Base-by-base conservation (phyloP, 495 filamentous ascomycete species). In the Platismatia glauca region DNA sequence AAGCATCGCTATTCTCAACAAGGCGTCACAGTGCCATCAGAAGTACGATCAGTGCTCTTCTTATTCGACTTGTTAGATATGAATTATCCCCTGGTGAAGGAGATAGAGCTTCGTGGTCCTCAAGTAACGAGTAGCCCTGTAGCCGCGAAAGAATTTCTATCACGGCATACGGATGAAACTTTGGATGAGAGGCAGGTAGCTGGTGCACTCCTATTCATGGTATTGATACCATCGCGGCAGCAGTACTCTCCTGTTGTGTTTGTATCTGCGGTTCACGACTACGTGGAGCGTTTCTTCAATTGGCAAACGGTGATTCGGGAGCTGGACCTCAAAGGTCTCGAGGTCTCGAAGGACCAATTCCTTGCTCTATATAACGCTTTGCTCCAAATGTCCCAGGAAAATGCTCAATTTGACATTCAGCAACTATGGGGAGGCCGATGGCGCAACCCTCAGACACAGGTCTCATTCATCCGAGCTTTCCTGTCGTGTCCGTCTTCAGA, bases 341-440 rank as follows among this genome's bases (percentile, higher is more conserved):
- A 86, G 61, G 80, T 99, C 34, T 84, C 89, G 9, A 81, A 86
- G 31, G 76, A 79, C 22, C 94, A 96, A 64, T 95, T 99, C 63
- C 74, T 91, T 39, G 82, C 82, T 35, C 73, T 99, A 16, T 93
- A 90, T 72, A 78, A 86, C 59, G 88, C 86, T 22, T 77, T 99
- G 33, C 75, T 89, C 35, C 84, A 84, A 2, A 76, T 89, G 59
- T 88, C 89, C 43, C 77, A 74, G 53, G 83, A 86, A 31, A 81
- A 86, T 46, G 68, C 74, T 34, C 79, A 70, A 59, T 79, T 88
- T 69, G 86, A 95, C 72, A 83, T 96, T 53, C 88, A 95, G 72
- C 82, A 79, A 43, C 80, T 99, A 31, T 97, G 93, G 94, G 90
- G 91, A 62, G 93, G 91, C 39, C 80, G 85, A 53, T 97, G 95